Conservation (phyloP, 148 eudicot species). For the Bassia scoparia region DNA sequence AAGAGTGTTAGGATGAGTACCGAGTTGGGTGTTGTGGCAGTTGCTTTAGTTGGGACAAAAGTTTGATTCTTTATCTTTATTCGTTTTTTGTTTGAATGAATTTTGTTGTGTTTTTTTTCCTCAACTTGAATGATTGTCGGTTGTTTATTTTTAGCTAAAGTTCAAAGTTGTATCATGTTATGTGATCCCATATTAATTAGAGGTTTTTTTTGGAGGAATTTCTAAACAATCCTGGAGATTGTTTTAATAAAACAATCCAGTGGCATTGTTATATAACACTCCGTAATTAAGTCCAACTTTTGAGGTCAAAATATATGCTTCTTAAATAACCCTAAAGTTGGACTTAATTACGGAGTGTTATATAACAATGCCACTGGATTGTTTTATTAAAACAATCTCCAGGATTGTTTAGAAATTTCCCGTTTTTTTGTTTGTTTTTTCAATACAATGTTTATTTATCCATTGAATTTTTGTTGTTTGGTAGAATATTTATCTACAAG, state of each 20-base stretch:
- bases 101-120: background rate
- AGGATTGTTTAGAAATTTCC: no score
- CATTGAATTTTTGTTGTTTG: background rate
- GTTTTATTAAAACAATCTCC: no score
- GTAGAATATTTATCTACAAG: background rate
- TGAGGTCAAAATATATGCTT: no score
- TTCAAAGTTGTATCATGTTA: background rate
- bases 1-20: no score
- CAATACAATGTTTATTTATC: background rate
- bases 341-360: no score
- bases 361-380: no score
- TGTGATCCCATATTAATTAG: conserved; percentile 2
- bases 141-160: background rate
- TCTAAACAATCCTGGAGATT: no score
- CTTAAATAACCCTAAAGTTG: no score
- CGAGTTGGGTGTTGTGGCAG: no score
- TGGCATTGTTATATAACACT: no score
- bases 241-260: no score
- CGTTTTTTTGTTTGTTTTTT: background rate
- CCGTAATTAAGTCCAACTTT: no score
- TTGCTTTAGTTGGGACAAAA: background rate
- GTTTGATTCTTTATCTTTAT: conserved; percentile 4
- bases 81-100: background rate
- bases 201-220: background rate
- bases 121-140: background rate